Evolutionary conservation across 1,284 basidiomycete species (phyloP).

Genomic region (Neonothopanus nambi): DNA sequence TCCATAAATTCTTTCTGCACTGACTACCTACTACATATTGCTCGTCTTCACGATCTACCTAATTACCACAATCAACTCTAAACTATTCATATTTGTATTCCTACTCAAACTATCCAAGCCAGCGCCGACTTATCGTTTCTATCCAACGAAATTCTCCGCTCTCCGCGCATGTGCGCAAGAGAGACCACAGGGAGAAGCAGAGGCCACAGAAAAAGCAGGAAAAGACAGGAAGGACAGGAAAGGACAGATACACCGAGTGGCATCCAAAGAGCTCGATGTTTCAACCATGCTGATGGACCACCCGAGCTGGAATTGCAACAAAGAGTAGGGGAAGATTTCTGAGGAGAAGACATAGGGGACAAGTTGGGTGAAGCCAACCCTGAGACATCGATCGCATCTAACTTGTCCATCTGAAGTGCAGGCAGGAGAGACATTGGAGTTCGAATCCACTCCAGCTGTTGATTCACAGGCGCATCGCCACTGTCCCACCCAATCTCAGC

Average conservation of each 20-base stretch:
- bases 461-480: slow-evolving; percentile 54
- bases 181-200: slow-evolving; percentile 47
- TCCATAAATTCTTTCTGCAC: too few species aligned
- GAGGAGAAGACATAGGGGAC: slow-evolving; percentile 33
- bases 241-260: too few species aligned
- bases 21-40: too few species aligned
- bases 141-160: too few species aligned
- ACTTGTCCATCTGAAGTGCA: slow-evolving; percentile 49
- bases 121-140: too few species aligned
- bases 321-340: slow-evolving; percentile 32
- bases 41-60: too few species aligned
- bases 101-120: too few species aligned
- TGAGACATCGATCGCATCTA: slow-evolving; percentile 32
- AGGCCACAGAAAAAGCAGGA: slow-evolving; percentile 58
- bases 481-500: slow-evolving; percentile 73
- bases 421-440: slow-evolving; percentile 68
- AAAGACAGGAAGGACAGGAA: too few species aligned
- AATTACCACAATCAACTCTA: too few species aligned
- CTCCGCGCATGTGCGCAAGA: too few species aligned
- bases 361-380: slow-evolving; percentile 24
- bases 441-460: slow-evolving; percentile 54
- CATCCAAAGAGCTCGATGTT: slow-evolving; percentile 67
- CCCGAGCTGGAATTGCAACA: slow-evolving; percentile 56
- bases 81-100: too few species aligned
- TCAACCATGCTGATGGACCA: slow-evolving; percentile 44